Evolutionary conservation across 2,329 filamentous ascomycete species (phyloP), one percentile per base, ranked within the genome.

Genomic region (Colletotrichum sojae): DNA sequence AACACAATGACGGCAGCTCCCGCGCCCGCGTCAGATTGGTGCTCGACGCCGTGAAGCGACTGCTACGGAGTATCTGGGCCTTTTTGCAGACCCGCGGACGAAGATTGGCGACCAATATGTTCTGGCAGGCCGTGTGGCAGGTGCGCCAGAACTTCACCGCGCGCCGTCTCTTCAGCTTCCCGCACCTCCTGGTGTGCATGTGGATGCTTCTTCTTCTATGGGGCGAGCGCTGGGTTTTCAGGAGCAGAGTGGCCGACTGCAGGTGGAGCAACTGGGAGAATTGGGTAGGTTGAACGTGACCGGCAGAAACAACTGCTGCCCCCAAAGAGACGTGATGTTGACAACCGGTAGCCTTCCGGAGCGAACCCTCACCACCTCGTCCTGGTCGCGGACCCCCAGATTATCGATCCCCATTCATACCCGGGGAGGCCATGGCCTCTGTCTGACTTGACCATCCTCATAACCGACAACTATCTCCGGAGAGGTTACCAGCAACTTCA

Each of bases 391-490:
- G 95, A 98, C 77, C 95, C 95, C 51, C 95, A 98, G 79, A 87
- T 98, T 67, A 94, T 96, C 76, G 95, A 98, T 80, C 93, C 94
- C 63, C 94, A 98, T 79, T 97, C 94, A n/a, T 98, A 98, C 76
- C 94, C 94, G 2, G 94, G 92, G 73, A 90, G 95, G 25, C 88
- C 88, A 8, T 89, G 88, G 86, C 85, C 86, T 27, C 76, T 90
- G 18, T 86, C 83, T 70, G 78, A 86, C 12, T 72, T 90, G 45
- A 89, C 87, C 5, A 78, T 86, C 45, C 76, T 81, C 27, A 81
- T 97, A 74, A 97, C 95, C 64, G 96, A 99, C 80, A 92, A 94
- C 76, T 99, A 98, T 80, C 88, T 99, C 72, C 90, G 91, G 48
- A 90, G 95, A 49, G 91, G 92, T 9, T 98, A 97, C 78, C 88